Percentiles rank a stretch among this genome's conserved stretches.
These are phyloP conservation scores for Pichia ethanolica DNA, from an alignment of 805 yeast genomes.

Conservation along the genomic window DNA sequence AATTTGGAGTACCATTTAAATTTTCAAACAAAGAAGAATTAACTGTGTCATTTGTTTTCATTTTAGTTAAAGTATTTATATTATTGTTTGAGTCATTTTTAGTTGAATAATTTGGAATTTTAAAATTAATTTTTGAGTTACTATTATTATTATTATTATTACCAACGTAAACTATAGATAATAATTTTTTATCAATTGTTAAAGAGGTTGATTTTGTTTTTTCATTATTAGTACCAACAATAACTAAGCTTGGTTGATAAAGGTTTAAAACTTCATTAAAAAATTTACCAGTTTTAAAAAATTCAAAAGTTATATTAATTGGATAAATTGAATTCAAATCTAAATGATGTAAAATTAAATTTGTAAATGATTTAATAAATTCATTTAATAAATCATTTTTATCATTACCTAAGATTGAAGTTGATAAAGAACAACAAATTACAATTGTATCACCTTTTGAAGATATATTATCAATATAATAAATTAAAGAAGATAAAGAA, in stretches of 20 bases:
- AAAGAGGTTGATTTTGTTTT: constrained; percentile 23
- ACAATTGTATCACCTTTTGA: constrained; percentile 61
- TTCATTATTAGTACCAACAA: constrained; percentile 30
- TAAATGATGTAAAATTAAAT: constrained; percentile 29
- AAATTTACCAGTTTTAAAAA: constrained; percentile 42
- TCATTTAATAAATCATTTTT: constrained; percentile 16
- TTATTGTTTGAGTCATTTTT: too few species aligned
- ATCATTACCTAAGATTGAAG: constrained; percentile 10
- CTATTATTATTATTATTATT: constrained; percentile 4
- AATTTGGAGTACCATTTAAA: constrained; percentile 19
- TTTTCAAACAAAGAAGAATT: constrained; percentile 17
- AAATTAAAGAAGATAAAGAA: constrained; percentile 72
- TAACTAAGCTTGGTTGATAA: constrained; percentile 51
- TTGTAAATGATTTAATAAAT: constrained; percentile 31
- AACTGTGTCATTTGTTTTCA: constrained; percentile 22
- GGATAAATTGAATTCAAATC: constrained; percentile 27
- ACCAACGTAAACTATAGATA: constrained; percentile 24
- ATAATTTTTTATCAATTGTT: constrained; percentile 18
- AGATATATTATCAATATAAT: constrained; percentile 43
- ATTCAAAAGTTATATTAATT: constrained; percentile 47
- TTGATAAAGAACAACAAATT: constrained; percentile 29
- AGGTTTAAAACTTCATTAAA: constrained; percentile 47
- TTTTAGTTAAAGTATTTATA: constrained; percentile 15
- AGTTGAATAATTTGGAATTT: constrained; percentile 14
- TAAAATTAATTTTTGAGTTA: constrained; percentile 16